Evolutionary conservation across 768 basidiomycete species (phyloP).

Genomic region (Trametes cinnabarina): DNA sequence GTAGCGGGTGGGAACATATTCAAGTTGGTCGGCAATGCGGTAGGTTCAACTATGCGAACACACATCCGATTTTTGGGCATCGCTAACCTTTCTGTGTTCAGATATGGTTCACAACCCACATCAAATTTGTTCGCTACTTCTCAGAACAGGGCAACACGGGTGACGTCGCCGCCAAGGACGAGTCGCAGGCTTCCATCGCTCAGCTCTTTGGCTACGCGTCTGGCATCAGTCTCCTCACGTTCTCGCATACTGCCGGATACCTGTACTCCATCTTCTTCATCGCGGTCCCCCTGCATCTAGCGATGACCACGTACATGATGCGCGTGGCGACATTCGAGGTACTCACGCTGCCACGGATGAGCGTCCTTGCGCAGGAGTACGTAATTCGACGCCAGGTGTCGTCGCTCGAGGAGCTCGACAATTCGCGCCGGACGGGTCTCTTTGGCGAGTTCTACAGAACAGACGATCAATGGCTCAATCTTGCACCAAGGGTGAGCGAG

Average conservation of each 20-base stretch:
- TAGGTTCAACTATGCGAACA: constrained; percentile 5
- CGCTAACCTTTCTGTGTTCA: neutral
- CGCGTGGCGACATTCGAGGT: constrained; percentile 29
- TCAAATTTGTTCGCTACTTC: constrained; percentile 31
- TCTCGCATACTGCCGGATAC: constrained; percentile 29
- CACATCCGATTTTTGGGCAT: neutral
- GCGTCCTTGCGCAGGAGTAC: constrained; percentile 23
- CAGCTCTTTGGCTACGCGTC: constrained; percentile 28
- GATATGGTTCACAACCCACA: constrained; percentile 32
- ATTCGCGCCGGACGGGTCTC: constrained; percentile 16
- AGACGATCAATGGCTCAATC: constrained; percentile 20
- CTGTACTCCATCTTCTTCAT: constrained; percentile 27
- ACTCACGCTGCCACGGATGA: constrained; percentile 28
- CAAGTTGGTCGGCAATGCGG: constrained; percentile 29
- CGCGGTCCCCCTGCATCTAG: constrained; percentile 24
- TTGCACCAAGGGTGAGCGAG: constrained; percentile 25
- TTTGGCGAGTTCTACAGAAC: constrained; percentile 30
- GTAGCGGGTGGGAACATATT: constrained; percentile 30
- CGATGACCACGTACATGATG: constrained; percentile 27
- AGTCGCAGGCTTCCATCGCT: constrained; percentile 30
- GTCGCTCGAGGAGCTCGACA: constrained; percentile 21
- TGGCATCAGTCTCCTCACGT: constrained; percentile 27
- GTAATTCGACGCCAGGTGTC: constrained; percentile 8
- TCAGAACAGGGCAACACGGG: constrained; percentile 28
- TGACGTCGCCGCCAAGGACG: constrained; percentile 31